phyloP scores from a whole-genome alignment of 1,284 basidiomycete species.

The Golubevia pallescens region DNA sequence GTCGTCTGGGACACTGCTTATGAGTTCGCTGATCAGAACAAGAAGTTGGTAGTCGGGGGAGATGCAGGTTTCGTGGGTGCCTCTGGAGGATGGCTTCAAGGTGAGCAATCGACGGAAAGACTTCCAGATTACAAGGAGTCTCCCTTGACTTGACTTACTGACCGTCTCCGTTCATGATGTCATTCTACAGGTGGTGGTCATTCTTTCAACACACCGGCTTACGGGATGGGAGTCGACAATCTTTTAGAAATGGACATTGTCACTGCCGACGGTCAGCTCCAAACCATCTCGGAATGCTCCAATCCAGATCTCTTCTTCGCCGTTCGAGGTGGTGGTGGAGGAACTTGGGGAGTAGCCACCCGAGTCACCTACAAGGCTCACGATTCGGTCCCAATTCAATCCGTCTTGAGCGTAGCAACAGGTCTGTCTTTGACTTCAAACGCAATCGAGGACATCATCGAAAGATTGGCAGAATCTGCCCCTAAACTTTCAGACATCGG shows the following conservation, averaged over 20 bases:
- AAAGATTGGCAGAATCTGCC: background rate
- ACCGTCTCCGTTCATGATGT: no score
- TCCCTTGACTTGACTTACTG: no score
- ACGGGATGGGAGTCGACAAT: slow-evolving; percentile 1
- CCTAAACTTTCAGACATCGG: background rate
- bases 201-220: background rate
- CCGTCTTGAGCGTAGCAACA: background rate
- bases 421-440: background rate
- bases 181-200: background rate
- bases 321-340: slow-evolving; percentile 1
- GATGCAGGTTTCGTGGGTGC: background rate
- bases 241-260: background rate
- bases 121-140: no score
- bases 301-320: slow-evolving; percentile 3
- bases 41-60: background rate
- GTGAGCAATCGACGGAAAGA: no score
- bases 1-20: background rate
- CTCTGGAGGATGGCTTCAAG: background rate
- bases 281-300: background rate
- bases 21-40: background rate
- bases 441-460: background rate
- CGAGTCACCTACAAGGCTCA: slow-evolving; percentile 1
- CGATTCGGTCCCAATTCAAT: background rate
- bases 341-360: slow-evolving; percentile 2
- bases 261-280: background rate